Percentiles rank a stretch among this genome's conserved stretches.
phyloP scores from a whole-genome alignment of 225 moss, liverwort and hornwort genomes.

The Sphagnum tenellum region DNA sequence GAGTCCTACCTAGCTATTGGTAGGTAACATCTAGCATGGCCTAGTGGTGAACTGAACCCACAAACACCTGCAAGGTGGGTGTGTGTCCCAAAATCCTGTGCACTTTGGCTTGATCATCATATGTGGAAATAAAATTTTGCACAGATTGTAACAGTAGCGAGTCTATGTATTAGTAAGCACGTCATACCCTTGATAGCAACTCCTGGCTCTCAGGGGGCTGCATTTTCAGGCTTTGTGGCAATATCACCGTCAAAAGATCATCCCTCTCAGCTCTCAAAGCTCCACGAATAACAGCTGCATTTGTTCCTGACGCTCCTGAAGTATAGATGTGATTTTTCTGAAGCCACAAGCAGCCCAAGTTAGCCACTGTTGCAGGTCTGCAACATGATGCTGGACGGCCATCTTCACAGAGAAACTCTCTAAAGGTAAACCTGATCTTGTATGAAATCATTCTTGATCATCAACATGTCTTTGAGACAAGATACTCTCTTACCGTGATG shows the following conservation, averaged over 20 bases:
- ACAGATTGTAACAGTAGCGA: too few relatives aligned
- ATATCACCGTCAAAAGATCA: constrained; percentile 88
- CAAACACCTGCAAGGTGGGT: neutral
- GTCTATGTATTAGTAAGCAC: neutral
- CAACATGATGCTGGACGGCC: too few relatives aligned
- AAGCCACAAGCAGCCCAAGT: neutral
- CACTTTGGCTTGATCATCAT: too few relatives aligned
- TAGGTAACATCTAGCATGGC: too few relatives aligned
- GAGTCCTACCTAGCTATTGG: neutral
- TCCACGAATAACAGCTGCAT: constrained; percentile 96
- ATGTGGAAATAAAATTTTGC: too few relatives aligned
- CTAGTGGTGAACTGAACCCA: too few relatives aligned
- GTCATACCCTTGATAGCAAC: constrained; percentile 72
- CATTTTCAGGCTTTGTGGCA: constrained; percentile 94
- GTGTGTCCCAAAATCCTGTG: neutral
- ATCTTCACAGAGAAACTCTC: too few relatives aligned
- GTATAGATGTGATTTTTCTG: constrained; percentile 99
- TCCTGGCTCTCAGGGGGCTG: constrained; percentile 98
- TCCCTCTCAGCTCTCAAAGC: constrained; percentile 94
- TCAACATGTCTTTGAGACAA: too few relatives aligned
- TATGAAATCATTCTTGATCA: too few relatives aligned
- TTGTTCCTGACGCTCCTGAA: constrained; percentile 97
- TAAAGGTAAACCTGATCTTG: too few relatives aligned
- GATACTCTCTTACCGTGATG: constrained; percentile 64
- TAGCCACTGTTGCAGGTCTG: too few relatives aligned